Conservation (phyloP, 768 basidiomycete species). For the Boletus edulis region DNA sequence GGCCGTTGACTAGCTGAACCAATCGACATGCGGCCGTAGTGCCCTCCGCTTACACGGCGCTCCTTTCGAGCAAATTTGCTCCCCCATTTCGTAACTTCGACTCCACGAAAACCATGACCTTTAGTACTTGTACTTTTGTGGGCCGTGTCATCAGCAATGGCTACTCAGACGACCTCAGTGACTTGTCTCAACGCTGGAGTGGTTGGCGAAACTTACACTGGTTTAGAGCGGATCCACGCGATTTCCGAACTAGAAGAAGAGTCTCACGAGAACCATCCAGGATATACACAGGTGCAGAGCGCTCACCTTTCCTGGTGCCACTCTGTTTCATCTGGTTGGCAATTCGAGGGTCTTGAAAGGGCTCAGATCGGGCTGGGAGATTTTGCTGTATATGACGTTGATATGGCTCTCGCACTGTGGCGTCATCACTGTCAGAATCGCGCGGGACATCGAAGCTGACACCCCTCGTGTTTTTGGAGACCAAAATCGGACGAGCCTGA, state of each 20-base stretch:
- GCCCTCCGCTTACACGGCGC: neutral
- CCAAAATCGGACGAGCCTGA: neutral
- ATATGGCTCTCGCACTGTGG: constrained; percentile 9
- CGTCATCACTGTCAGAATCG: constrained; percentile 14
- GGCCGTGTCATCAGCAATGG: neutral
- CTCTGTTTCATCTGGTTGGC: neutral
- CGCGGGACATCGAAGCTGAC: constrained; percentile 15
- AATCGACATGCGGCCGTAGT: constrained; percentile 21
- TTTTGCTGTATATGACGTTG: constrained; percentile 1
- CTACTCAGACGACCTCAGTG: constrained; percentile 12
- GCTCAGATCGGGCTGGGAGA: neutral
- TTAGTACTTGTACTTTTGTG: constrained; percentile 1
- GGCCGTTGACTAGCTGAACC: constrained; percentile 6
- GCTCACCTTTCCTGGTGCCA: constrained; percentile 7
- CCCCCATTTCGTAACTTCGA: constrained; percentile 3
- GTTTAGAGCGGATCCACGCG: neutral
- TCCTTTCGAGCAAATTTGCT: constrained; percentile 5
- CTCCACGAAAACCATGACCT: neutral
- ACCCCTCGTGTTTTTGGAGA: constrained; percentile 3
- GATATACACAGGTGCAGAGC: neutral
- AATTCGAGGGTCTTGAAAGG: neutral
- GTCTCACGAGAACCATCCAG: neutral
- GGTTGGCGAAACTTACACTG: constrained; percentile 11
- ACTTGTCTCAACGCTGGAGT: neutral
- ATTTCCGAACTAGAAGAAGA: constrained; percentile 7